Evolutionary conservation across 495 filamentous ascomycete species (phyloP), one percentile per base, ranked within the genome.

Genomic region (Aspergillus avenaceus): DNA sequence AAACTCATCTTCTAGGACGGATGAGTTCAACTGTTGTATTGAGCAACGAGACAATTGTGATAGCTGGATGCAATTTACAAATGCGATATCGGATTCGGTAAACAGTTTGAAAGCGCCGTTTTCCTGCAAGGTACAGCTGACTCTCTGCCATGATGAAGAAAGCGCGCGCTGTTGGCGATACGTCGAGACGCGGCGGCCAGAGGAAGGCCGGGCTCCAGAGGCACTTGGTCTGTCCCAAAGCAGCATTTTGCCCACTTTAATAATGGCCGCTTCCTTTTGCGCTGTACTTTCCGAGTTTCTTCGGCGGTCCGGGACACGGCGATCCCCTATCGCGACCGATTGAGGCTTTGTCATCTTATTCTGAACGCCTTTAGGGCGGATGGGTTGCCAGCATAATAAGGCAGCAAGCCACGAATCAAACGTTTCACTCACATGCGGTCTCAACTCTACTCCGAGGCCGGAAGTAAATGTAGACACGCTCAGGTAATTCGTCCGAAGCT

Each of bases 201-300:
- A 71, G 27, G 61, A 59, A 6, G 73, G 65, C 31, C 69, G 65
- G 47, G 66, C 63, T 12, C 73, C 72, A 38, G 71, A 69, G 18
- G 70, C 64, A 41, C 64, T 70, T 8, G 76, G 69, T 32, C 72
- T 71, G 62, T 96, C 86, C 91, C 91, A 97, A 26, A 91, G 80
- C 54, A 91, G 80, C 74, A 97, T 86, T 62, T 91, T 96, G 32
- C 91, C 95, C 44, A 97, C 88, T 64, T 99, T 99, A 70, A 97
- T 99, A 51, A 97, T 96, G 28, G 90, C 83, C 11, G 84, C 81
- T 48, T 91, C 88, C 59, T 86, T 91, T 12, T 79, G 74, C n/a
- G 71, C 57, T 31, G 73, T 76, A 47, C 75, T 79, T 44, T 84
- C 80, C 9, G 83, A 86, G 63, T 83, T 83, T 44, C 84, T 73